A percentile compares a stretch with the other conserved stretches of the same genome.
These are phyloP conservation scores for Naganishia cerealis DNA, from an alignment of 1,284 basidiomycete genomes.

Conservation along the genomic window DNA sequence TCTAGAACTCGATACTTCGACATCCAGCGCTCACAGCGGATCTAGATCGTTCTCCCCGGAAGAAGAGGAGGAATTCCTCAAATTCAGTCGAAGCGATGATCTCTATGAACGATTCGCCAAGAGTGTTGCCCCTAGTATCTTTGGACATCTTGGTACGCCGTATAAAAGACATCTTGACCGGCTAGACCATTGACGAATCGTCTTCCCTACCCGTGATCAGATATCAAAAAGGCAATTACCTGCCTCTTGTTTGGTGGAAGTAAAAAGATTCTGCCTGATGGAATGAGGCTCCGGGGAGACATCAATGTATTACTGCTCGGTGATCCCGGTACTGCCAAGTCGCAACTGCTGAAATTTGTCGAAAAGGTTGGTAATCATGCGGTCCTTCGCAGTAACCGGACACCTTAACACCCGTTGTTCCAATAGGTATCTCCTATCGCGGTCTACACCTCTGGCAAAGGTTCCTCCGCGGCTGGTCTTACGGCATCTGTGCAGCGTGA, in stretches of 20 bases:
- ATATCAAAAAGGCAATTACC: constrained; percentile 97
- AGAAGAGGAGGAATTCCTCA: constrained; percentile 91
- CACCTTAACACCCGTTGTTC: background rate
- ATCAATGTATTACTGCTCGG: constrained; percentile 96
- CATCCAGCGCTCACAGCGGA: constrained; percentile 64
- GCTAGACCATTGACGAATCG: background rate
- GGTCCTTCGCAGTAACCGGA: background rate
- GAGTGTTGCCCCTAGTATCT: constrained; percentile 96
- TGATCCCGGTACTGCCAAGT: constrained; percentile 97
- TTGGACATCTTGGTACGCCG: constrained; percentile 77
- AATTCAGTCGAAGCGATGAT: constrained; percentile 81
- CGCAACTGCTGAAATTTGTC: constrained; percentile 95
- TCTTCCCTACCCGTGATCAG: constrained; percentile 53
- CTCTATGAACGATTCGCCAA: constrained; percentile 93
- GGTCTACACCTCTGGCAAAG: constrained; percentile 97
- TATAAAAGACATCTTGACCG: background rate
- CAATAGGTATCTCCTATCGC: constrained; percentile 86
- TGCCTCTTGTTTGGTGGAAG: constrained; percentile 95
- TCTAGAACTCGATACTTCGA: constrained; percentile 73
- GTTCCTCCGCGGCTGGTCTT: constrained; percentile 94
- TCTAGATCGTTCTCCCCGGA: constrained; percentile 79
- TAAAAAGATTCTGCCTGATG: constrained; percentile 96
- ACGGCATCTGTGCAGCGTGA: constrained; percentile 98
- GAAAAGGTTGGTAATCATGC: constrained; percentile 69
- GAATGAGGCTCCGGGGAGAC: constrained; percentile 94